Conservation (phyloP, 345 rosid species). For the Rhodomyrtus tomentosa region DNA sequence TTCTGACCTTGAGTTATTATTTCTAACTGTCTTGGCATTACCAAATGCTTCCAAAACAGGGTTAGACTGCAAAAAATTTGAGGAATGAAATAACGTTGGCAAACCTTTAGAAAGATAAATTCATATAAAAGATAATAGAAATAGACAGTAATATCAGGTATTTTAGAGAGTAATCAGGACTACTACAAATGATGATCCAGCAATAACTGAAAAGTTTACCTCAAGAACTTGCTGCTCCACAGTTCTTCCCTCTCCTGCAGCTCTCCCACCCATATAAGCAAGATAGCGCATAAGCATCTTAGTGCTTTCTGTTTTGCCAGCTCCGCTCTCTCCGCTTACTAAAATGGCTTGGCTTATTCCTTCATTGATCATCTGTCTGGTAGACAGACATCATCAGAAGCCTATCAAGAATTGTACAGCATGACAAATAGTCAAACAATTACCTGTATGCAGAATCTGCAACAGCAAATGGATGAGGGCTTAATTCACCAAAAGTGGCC, state of each 20-base stretch:
- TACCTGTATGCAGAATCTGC: slow-evolving; percentile 98
- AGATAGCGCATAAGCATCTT: slow-evolving; percentile 94
- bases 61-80: slow-evolving; percentile 58
- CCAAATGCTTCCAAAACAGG: slow-evolving; percentile 99
- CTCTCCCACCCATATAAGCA: slow-evolving; percentile 93
- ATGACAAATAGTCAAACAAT: background rate
- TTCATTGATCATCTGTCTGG: slow-evolving; percentile 87
- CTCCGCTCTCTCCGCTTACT: slow-evolving; percentile 99
- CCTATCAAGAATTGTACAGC: background rate
- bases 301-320: slow-evolving; percentile 98
- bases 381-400: background rate
- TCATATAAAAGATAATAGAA: background rate
- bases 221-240: slow-evolving; percentile 98
- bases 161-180: background rate
- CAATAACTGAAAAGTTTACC: slow-evolving; percentile 23
- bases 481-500: slow-evolving; percentile 71
- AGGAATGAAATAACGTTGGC: background rate
- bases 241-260: slow-evolving; percentile 57
- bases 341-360: slow-evolving; percentile 81
- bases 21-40: slow-evolving; percentile 94
- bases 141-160: background rate
- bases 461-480: slow-evolving; percentile 94
- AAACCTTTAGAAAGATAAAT: background rate
- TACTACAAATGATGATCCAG: background rate
- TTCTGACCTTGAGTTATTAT: slow-evolving; percentile 87